These are phyloP conservation scores for Petrea volubilis DNA, from an alignment of 257 asterid species.

Conservation along the genomic window DNA sequence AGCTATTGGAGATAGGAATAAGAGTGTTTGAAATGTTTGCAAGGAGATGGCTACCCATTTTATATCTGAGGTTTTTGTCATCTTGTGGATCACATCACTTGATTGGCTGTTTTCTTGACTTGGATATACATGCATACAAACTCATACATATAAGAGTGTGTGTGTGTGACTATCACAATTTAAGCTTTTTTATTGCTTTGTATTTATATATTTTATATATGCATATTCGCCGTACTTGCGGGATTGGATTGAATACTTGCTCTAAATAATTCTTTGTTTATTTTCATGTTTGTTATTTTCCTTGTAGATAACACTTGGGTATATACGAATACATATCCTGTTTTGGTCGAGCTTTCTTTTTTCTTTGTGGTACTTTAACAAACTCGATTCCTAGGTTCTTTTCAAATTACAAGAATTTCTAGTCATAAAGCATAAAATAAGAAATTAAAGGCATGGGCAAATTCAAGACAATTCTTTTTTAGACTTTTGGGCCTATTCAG, in stretches of 20 bases:
- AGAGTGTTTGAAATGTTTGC: constrained; percentile 51
- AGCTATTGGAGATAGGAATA: constrained; percentile 13
- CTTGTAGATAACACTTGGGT: constrained; percentile 35
- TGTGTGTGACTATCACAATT: too few relatives aligned
- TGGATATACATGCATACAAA: not conserved
- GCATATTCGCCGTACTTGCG: constrained; percentile 22
- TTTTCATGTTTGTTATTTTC: not conserved
- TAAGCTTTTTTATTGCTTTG: too few relatives aligned
- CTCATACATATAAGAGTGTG: constrained; percentile 9
- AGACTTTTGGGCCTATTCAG: not conserved
- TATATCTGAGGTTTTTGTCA: constrained; percentile 40
- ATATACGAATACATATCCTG: constrained; percentile 29
- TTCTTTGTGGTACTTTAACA: constrained; percentile 49
- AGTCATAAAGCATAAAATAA: constrained; percentile 11
- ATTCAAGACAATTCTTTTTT: not conserved
- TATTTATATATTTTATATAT: too few relatives aligned
- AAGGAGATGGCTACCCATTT: constrained; percentile 33
- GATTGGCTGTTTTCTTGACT: constrained; percentile 45
- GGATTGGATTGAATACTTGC: constrained; percentile 34
- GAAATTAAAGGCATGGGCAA: constrained; percentile 10
- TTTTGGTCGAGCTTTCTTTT: constrained; percentile 16
- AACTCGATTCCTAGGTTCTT: constrained; percentile 33
- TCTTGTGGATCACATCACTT: constrained; percentile 30
- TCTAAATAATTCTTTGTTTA: not conserved
- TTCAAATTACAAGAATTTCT: not conserved